Conservation (phyloP, 2,329 filamentous ascomycete genomes). For the Colletotrichum graminicola region DNA sequence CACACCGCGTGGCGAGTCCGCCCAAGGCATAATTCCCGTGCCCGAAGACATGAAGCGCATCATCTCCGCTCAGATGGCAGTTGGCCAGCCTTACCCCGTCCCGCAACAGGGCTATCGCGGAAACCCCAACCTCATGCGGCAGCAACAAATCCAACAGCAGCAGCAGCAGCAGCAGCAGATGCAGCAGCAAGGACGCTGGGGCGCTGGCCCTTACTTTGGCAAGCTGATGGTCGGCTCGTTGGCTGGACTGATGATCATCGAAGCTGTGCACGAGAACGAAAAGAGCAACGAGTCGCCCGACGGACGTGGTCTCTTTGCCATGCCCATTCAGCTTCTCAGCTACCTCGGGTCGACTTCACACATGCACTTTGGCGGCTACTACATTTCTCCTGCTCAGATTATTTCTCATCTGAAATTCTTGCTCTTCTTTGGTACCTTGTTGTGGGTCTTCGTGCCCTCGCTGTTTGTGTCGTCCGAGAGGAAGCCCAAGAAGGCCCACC, state of each 20-base stretch:
- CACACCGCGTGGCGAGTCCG: slow-evolving; percentile 56
- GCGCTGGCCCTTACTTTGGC: slow-evolving; percentile 67
- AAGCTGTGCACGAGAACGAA: slow-evolving; percentile 79
- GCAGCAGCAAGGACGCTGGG: slow-evolving; percentile 66
- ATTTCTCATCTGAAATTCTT: slow-evolving; percentile 66
- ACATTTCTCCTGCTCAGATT: slow-evolving; percentile 58
- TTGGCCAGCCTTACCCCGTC: slow-evolving; percentile 66
- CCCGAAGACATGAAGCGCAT: slow-evolving; percentile 75
- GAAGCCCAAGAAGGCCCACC: slow-evolving; percentile 62
- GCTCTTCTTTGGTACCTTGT: slow-evolving; percentile 64
- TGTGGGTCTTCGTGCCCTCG: slow-evolving; percentile 68
- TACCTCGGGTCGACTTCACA: slow-evolving; percentile 62
- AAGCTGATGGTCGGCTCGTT: slow-evolving; percentile 95
- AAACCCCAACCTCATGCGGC: slow-evolving; percentile 62
- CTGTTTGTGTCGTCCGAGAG: slow-evolving; percentile 60
- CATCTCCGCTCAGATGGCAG: slow-evolving; percentile 67
- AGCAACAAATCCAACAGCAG: slow-evolving; percentile 69
- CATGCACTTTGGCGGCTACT: slow-evolving; percentile 67
- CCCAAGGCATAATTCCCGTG: slow-evolving; percentile 73
- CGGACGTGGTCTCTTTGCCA: slow-evolving; percentile 74
- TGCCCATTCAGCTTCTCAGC: slow-evolving; percentile 71
- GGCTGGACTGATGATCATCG: slow-evolving; percentile 90
- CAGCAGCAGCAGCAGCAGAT: slow-evolving; percentile 57
- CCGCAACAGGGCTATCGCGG: slow-evolving; percentile 61
- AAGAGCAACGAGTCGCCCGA: slow-evolving; percentile 72